These are phyloP conservation scores for Claviceps spartinae DNA, from an alignment of 2,329 filamentous ascomycete genomes.

Conservation along the genomic window DNA sequence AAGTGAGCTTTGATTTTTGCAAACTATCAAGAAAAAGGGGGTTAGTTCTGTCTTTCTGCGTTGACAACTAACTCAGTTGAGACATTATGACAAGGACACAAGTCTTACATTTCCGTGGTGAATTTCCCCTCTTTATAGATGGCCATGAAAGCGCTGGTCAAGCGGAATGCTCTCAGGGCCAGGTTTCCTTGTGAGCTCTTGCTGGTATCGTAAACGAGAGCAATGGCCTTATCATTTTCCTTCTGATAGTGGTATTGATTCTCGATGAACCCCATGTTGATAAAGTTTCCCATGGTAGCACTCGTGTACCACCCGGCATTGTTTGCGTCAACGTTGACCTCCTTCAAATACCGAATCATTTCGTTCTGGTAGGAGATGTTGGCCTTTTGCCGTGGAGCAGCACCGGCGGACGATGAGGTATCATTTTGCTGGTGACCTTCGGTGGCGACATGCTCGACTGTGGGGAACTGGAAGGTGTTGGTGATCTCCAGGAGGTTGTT, in stretches of 20 bases:
- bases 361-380: slow-evolving; percentile 83
- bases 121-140: slow-evolving; percentile 97
- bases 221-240: slow-evolving; percentile 78
- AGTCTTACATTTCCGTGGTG: slow-evolving; percentile 74
- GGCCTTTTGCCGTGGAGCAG: slow-evolving; percentile 82
- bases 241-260: slow-evolving; percentile 97
- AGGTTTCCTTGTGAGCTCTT: slow-evolving; percentile 84
- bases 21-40: slow-evolving; percentile 40
- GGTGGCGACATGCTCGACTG: slow-evolving; percentile 54
- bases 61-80: background rate
- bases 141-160: slow-evolving; percentile 76
- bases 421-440: slow-evolving; percentile 60
- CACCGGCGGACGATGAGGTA: slow-evolving; percentile 63
- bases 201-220: slow-evolving; percentile 89
- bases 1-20: slow-evolving; percentile 85
- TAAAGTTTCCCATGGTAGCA: slow-evolving; percentile 96
- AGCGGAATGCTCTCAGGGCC: slow-evolving; percentile 79
- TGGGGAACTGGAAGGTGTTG: slow-evolving; percentile 89
- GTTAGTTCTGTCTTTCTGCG: background rate
- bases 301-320: slow-evolving; percentile 98
- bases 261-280: slow-evolving; percentile 90
- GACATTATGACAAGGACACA: background rate
- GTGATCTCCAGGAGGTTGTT: slow-evolving; percentile 75
- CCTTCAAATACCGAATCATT: slow-evolving; percentile 92
- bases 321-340: slow-evolving; percentile 97